These are phyloP conservation scores for Mitragyna speciosa DNA, from an alignment of 257 asterid species.

Conservation along the genomic window DNA sequence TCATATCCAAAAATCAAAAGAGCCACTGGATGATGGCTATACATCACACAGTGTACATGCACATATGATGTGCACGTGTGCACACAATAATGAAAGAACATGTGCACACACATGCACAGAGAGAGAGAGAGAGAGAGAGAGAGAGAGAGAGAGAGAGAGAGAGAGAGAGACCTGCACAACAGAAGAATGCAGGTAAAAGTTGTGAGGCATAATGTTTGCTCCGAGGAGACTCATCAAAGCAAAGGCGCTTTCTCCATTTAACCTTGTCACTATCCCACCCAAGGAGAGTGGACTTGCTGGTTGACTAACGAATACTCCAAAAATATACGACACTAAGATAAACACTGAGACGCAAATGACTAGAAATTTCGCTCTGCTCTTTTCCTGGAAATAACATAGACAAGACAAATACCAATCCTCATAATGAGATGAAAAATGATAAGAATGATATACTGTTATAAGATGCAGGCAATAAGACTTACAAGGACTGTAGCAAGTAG, in stretches of 20 bases:
- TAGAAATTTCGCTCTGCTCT: slow-evolving; percentile 56
- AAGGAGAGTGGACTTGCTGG: slow-evolving; percentile 58
- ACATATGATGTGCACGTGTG: neutral
- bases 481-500: slow-evolving; percentile 61
- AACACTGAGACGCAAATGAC: slow-evolving; percentile 56
- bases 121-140: too few relatives aligned
- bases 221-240: slow-evolving; percentile 93
- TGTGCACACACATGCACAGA: neutral
- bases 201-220: slow-evolving; percentile 94
- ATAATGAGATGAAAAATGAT: neutral
- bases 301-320: slow-evolving; percentile 65
- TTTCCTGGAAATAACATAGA: slow-evolving; percentile 48
- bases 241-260: slow-evolving; percentile 82
- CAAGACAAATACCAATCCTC: neutral
- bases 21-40: neutral
- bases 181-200: slow-evolving; percentile 91
- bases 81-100: too few relatives aligned
- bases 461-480: slow-evolving; percentile 32
- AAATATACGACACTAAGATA: slow-evolving; percentile 52
- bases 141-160: slow-evolving; percentile 8
- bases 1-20: neutral
- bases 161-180: slow-evolving; percentile 68
- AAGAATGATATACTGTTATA: neutral
- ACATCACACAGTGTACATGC: neutral
- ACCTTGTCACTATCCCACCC: slow-evolving; percentile 57